Evolutionary conservation across 345 rosid genomes (phyloP).

Genomic region (Lepidium sativum): DNA sequence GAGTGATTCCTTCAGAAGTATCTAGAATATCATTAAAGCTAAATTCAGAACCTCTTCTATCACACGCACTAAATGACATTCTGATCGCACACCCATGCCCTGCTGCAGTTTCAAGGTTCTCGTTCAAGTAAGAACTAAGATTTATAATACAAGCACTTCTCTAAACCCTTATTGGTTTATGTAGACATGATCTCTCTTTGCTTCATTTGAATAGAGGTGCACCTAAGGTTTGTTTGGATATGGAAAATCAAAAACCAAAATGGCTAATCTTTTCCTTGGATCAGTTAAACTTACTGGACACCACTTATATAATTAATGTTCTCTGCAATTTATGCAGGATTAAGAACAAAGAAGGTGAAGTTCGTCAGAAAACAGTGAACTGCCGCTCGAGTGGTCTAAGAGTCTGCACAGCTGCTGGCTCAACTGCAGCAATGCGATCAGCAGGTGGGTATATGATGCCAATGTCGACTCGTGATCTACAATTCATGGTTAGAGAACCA

Average conservation of each 20-base stretch:
- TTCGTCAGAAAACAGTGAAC: constrained; percentile 39
- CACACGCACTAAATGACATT: constrained; percentile 71
- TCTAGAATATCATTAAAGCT: constrained; percentile 52
- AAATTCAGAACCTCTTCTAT: constrained; percentile 50
- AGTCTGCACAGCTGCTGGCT: constrained; percentile 81
- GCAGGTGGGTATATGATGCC: constrained; percentile 86
- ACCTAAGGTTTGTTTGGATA: too few relatives aligned
- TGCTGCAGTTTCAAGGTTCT: constrained; percentile 69
- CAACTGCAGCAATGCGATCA: constrained; percentile 86
- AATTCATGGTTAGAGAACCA: constrained; percentile 91
- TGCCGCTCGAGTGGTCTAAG: constrained; percentile 87
- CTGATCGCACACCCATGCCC: constrained; percentile 79
- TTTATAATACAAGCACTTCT: background rate
- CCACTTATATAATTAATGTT: background rate
- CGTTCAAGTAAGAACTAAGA: constrained; percentile 50
- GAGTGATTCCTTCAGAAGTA: constrained; percentile 40
- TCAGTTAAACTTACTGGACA: too few relatives aligned
- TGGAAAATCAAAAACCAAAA: too few relatives aligned
- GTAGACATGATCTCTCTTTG: background rate
- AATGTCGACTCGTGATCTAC: constrained; percentile 53
- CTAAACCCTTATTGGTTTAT: background rate
- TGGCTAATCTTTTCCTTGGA: too few relatives aligned
- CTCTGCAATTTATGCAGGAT: constrained; percentile 35
- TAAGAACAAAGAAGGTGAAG: constrained; percentile 32
- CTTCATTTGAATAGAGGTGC: background rate